These are phyloP conservation scores for Fusarium sp. DNA, from an alignment of 2,329 filamentous ascomycete species.

Conservation along the genomic window DNA sequence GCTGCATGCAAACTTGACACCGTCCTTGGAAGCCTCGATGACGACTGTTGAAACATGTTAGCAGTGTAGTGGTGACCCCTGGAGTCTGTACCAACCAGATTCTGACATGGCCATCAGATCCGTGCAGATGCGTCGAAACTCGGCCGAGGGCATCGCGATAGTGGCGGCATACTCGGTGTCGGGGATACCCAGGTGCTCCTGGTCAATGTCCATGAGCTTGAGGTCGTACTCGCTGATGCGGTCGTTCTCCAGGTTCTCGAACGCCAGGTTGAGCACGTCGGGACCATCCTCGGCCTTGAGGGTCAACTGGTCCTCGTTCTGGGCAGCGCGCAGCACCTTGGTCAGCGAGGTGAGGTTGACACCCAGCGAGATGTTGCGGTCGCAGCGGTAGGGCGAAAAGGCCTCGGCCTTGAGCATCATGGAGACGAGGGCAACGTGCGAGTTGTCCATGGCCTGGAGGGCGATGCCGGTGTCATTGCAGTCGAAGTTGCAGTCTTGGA, in stretches of 20 bases:
- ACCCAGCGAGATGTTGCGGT: constrained; percentile 97
- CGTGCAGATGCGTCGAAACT: constrained; percentile 94
- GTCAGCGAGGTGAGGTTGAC: constrained; percentile 97
- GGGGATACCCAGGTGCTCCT: constrained; percentile 97
- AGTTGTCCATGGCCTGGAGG: constrained; percentile 99
- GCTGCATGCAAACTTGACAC: constrained; percentile 90
- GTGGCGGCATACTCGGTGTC: constrained; percentile 98
- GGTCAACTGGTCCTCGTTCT: constrained; percentile 93
- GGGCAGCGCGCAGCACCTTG: constrained; percentile 93
- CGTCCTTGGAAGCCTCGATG: constrained; percentile 96
- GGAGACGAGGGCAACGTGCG: constrained; percentile 96
- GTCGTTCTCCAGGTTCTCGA: constrained; percentile 89
- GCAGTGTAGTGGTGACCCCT: not conserved
- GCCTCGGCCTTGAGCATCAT: constrained; percentile 98
- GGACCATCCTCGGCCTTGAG: constrained; percentile 97
- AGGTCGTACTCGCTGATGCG: constrained; percentile 98
- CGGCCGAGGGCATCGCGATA: constrained; percentile 83
- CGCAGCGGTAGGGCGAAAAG: constrained; percentile 95
- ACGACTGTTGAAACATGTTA: constrained; percentile 65
- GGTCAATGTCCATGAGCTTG: constrained; percentile 99
- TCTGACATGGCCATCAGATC: constrained; percentile 93
- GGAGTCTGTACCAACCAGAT: constrained; percentile 72
- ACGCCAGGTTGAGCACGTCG: constrained; percentile 92
- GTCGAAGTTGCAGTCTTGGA: constrained; percentile 99
- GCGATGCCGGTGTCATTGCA: constrained; percentile 99